Conservation (phyloP, 129 eudicot species). For the Saposhnikovia divaricata region DNA sequence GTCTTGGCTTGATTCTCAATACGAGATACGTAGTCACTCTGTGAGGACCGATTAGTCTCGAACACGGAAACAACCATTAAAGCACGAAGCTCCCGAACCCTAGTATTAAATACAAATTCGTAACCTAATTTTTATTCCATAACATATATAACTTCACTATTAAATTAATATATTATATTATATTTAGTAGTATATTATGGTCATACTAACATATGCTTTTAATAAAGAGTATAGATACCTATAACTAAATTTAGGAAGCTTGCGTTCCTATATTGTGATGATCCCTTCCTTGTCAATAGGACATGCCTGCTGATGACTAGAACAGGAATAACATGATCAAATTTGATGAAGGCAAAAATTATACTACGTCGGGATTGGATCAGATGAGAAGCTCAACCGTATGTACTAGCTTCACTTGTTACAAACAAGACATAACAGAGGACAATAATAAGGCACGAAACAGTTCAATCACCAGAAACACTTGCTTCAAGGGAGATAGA, state of each 20-base stretch:
- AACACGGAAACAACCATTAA: too few relatives aligned
- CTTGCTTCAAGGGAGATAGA: not conserved
- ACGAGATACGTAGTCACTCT: too few relatives aligned
- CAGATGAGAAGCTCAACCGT: not conserved
- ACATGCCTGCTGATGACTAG: not conserved
- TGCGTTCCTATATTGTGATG: not conserved
- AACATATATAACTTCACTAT: too few relatives aligned
- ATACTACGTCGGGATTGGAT: not conserved
- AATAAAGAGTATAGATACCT: too few relatives aligned
- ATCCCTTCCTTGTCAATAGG: not conserved
- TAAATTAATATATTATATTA: too few relatives aligned
- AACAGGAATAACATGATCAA: not conserved
- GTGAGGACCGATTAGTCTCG: too few relatives aligned
- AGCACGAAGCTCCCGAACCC: too few relatives aligned
- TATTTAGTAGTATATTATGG: too few relatives aligned
- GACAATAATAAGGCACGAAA: not conserved
- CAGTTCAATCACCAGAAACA: not conserved
- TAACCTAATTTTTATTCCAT: too few relatives aligned
- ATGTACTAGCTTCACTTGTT: not conserved
- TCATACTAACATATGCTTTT: too few relatives aligned
- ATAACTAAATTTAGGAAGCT: not conserved
- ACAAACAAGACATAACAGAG: not conserved
- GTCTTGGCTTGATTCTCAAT: too few relatives aligned
- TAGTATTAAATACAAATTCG: too few relatives aligned
- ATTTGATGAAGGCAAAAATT: not conserved